phyloP scores from a whole-genome alignment of 1,284 basidiomycete species.

The Caloboletus inedulis region DNA sequence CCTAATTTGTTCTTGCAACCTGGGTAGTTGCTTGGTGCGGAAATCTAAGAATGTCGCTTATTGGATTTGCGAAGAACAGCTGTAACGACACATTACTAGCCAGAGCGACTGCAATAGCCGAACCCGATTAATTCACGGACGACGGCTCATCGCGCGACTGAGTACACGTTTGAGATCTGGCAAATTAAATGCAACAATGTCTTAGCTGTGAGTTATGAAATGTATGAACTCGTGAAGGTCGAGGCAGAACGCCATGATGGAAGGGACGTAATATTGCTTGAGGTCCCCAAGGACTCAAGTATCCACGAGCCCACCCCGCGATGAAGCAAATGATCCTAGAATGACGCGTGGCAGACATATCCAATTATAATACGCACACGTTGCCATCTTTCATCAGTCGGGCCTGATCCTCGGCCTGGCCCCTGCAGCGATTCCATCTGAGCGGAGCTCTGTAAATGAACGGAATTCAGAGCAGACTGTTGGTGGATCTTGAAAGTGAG shows the following conservation, averaged over 20 bases:
- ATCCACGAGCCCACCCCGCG: slow-evolving; percentile 24
- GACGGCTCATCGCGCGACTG: slow-evolving; percentile 24
- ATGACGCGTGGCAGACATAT: slow-evolving; percentile 29
- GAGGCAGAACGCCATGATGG: slow-evolving; percentile 25
- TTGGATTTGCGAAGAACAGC: slow-evolving; percentile 24
- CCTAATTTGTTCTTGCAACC: slow-evolving; percentile 32
- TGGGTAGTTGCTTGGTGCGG: slow-evolving; percentile 25
- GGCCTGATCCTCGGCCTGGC: slow-evolving; percentile 36
- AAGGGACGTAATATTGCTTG: slow-evolving; percentile 32
- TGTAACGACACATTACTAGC: slow-evolving; percentile 32
- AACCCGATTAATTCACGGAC: slow-evolving; percentile 35
- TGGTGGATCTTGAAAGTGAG: slow-evolving; percentile 34
- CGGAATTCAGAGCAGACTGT: slow-evolving; percentile 25
- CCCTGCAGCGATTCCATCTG: slow-evolving; percentile 34
- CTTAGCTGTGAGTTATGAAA: slow-evolving; percentile 28
- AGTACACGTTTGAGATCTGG: slow-evolving; percentile 29
- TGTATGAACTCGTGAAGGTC: slow-evolving; percentile 29
- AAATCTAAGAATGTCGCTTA: slow-evolving; percentile 37
- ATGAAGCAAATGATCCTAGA: slow-evolving; percentile 18
- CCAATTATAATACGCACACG: slow-evolving; percentile 25
- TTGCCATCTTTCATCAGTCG: slow-evolving; percentile 26
- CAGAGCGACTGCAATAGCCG: slow-evolving; percentile 33
- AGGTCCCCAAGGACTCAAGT: slow-evolving; percentile 24
- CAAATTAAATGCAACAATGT: slow-evolving; percentile 34
- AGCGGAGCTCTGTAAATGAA: slow-evolving; percentile 35